Percentiles rank a stretch among this genome's conserved stretches.
These are phyloP conservation scores for Colletotrichum brevisporum DNA, from an alignment of 2,329 filamentous ascomycete genomes.

Conservation along the genomic window DNA sequence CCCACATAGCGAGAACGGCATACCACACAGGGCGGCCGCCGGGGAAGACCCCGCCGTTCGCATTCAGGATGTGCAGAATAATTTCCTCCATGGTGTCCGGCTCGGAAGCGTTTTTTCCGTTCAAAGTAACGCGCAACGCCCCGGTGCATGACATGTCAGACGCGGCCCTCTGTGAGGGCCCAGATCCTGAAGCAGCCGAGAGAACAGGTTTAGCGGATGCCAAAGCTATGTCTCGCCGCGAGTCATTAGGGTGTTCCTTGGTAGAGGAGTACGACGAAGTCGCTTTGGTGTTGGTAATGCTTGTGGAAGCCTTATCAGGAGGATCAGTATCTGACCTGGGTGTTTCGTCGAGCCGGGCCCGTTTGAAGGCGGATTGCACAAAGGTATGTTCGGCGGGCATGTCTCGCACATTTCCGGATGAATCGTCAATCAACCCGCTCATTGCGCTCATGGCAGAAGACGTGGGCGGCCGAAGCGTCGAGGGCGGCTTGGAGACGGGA, in stretches of 20 bases:
- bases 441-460: conserved; percentile 1
- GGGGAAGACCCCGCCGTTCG: conserved; percentile 63
- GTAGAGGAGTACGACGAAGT: not conserved
- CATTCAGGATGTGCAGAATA: conserved; percentile 56
- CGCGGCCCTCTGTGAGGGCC: not conserved
- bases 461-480: not conserved
- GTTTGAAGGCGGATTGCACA: conserved; percentile 17
- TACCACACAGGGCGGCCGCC: conserved; percentile 65
- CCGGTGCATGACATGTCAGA: conserved; percentile 4
- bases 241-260: not conserved
- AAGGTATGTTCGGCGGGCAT: conserved; percentile 29
- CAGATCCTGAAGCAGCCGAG: not conserved
- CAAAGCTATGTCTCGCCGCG: not conserved
- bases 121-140: conserved; percentile 18
- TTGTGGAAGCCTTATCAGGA: not conserved
- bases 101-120: not conserved
- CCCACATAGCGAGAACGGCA: conserved; percentile 62
- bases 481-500: not conserved
- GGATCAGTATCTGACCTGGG: not conserved
- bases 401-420: conserved; percentile 27
- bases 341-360: conserved; percentile 7
- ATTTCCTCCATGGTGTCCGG: conserved; percentile 24
- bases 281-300: not conserved
- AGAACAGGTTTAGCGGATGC: not conserved
- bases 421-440: conserved; percentile 29